These are phyloP conservation scores for Salix dunnii DNA, from an alignment of 345 rosid species.

Conservation along the genomic window DNA sequence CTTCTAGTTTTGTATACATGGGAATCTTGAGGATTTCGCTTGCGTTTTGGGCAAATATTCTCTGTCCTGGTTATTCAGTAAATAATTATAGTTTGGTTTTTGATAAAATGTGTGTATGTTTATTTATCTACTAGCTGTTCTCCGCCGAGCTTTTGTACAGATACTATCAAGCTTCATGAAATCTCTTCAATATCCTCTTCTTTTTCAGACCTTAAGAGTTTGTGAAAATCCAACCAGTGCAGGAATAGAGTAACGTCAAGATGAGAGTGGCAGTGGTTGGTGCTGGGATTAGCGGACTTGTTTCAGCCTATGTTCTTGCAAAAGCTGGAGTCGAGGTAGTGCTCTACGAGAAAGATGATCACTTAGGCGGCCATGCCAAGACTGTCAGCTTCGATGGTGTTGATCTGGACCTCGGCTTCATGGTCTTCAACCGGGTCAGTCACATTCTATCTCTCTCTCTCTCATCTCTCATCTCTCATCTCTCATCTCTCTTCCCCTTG, in stretches of 20 bases:
- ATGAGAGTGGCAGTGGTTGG: slow-evolving; percentile 70
- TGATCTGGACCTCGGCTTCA: slow-evolving; percentile 71
- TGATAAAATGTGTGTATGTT: background rate
- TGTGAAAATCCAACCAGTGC: background rate
- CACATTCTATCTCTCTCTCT: background rate
- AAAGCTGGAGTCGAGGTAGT: slow-evolving; percentile 47
- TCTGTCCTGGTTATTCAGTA: background rate
- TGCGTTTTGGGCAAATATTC: background rate
- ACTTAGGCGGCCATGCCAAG: slow-evolving; percentile 63
- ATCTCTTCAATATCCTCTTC: background rate
- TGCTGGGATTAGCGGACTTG: slow-evolving; percentile 60
- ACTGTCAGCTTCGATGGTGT: slow-evolving; percentile 48
- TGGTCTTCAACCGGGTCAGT: slow-evolving; percentile 65
- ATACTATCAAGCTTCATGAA: background rate
- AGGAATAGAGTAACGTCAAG: background rate
- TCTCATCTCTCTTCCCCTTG: too few species aligned
- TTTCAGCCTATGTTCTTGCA: slow-evolving; percentile 50
- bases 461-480: too few species aligned
- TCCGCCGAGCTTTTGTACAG: too few species aligned
- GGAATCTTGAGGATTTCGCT: background rate
- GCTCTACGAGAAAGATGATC: slow-evolving; percentile 55
- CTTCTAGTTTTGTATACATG: background rate
- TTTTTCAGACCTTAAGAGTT: background rate
- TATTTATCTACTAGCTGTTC: too few species aligned
- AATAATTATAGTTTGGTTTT: background rate